Base-by-base conservation (phyloP, 2,329 filamentous ascomycete species). In the Colletotrichum liaoningense region DNA sequence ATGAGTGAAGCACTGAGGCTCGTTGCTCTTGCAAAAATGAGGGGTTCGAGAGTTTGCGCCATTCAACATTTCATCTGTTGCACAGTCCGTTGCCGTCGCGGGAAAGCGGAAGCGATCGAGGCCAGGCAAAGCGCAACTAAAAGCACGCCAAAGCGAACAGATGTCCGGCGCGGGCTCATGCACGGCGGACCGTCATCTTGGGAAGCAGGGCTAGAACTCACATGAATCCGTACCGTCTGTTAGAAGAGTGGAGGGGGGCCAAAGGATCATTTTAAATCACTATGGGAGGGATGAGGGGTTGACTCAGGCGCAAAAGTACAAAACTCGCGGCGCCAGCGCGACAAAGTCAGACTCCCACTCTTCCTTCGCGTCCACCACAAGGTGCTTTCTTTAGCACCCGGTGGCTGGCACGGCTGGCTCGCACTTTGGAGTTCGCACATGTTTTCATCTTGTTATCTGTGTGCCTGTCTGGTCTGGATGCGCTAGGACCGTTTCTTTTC, bases 251-350 rank as follows among this genome's bases (percentile, higher is more conserved):
- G 42, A 49, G 42, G 42, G 42, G 42, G 33, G 33, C 16, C 42
- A 56, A 30, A 38, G 24, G 46, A 35, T 49, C 58, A 12, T 22
- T 38, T n/a, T 28, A 9, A 52, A 14, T 26, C 66, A 30, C 24
- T 26, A 12, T 58, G 16, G 57, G 26, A 30, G 49, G 64, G 30
- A 7, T 33, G 38, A 22, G 24, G 59, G 19, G 38, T 62, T 28
- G 38, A 19, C 7, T 33, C 28, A 35, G 26, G 49, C 52, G 66
- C 66, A 19, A 55, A 55, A 46, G 54, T 55, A 54, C 67, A 65
- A 73, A 73, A 73, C 70, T 46, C 35, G 54, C 67, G 70, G 70
- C 55, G 67, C 55, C 67, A 60, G 30, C 60, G 49, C n/a, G 7
- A 55, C 55, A 46, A 57, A 42, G 38, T 42, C 38, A 42, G 38